Base-by-base conservation (phyloP, 1,284 basidiomycete genomes). In the Cryptococcus maquisensis region DNA sequence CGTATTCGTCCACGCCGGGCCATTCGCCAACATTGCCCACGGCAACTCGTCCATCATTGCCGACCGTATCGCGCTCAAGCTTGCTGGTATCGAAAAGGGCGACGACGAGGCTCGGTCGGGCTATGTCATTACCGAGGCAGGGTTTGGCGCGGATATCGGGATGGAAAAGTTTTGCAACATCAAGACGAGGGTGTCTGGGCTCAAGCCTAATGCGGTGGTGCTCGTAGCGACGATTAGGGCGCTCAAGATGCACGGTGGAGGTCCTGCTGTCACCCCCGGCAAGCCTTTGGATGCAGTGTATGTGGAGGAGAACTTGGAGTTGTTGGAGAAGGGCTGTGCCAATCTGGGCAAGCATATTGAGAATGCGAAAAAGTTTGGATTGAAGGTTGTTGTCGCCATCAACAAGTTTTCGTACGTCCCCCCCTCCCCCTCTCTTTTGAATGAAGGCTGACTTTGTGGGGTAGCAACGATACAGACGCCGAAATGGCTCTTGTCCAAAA, bases 111-210 rank as follows among this genome's bases (percentile, higher is more conserved):
- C 87, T 54, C 84, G 86, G 55, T 85, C 87, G 43, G 95, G 95
- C 37, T 98, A 97, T 69, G 96, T 98, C 56, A 85, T 98, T 65
- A 98, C 95, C 38, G 95, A 98, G 78, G 95, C 94, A 69, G 95
- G 95, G 23, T 98, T 98, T 76, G 96, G 95, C 60, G 95, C 96
- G 23, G 95, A 98, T 77, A 98, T 98, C 84, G 95, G 93, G 61
- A 91, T 94, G 90, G 90, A 94, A 79, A 94, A 98, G 78, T 98
- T 98, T 83, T 98, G 93, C 83, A 97, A 98, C 80, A 98, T 98
- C 83, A 98, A 98, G 79, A 98, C 95, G 74, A 86, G 96, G 55
- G 83, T 91, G 54, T 94, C 90, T 60, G 95, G 93, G 32, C 83
- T 98, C 61, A 86, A 81, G 54, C 96, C 96, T 16, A 92, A 98